Percentiles rank a stretch among this genome's conserved stretches.
Evolutionary conservation across 208 protist genomes (phyloP).

Genomic region (Wallacemonas sp.): DNA sequence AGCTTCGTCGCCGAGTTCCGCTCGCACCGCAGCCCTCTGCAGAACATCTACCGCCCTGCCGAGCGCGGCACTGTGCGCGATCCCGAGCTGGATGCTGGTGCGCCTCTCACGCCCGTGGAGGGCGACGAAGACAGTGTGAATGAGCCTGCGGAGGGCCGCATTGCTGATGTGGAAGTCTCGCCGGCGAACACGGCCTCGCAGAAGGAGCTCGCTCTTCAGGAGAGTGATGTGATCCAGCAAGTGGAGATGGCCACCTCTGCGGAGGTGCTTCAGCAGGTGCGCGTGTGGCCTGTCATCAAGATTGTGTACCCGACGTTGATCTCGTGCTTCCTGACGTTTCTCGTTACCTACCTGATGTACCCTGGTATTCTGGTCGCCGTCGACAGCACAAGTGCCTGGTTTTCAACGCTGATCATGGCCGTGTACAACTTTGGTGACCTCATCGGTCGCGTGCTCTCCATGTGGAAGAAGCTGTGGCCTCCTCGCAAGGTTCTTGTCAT

Average conservation of each 20-base stretch:
- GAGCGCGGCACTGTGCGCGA: no score
- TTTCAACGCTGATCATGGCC: conserved; percentile 70
- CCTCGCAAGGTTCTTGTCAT: conserved; percentile 40
- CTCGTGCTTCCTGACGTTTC: conserved; percentile 65
- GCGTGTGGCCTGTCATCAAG: conserved; percentile 65
- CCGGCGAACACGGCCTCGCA: no score
- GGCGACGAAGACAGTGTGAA: neutral
- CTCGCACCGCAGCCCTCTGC: conserved; percentile 39
- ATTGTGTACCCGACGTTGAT: conserved; percentile 80
- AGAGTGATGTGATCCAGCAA: no score
- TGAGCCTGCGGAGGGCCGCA: no score
- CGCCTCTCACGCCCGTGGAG: neutral
- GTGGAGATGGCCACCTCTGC: conserved; percentile 42
- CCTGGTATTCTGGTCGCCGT: conserved; percentile 71
- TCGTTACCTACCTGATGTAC: conserved; percentile 73
- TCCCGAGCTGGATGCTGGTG: neutral
- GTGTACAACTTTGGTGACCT: conserved; percentile 76
- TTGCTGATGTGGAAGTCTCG: no score
- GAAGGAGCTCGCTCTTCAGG: no score
- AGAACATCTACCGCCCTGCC: conserved; percentile 52
- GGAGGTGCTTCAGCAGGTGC: conserved; percentile 63
- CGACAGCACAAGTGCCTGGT: conserved; percentile 56
- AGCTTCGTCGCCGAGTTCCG: conserved; percentile 78
- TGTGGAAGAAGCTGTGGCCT: conserved; percentile 54
- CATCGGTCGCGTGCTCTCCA: conserved; percentile 42